Evolutionary conservation across 192 early-diverging fungal genomes (phyloP).

Genomic region (Backusella parvicylindrica): DNA sequence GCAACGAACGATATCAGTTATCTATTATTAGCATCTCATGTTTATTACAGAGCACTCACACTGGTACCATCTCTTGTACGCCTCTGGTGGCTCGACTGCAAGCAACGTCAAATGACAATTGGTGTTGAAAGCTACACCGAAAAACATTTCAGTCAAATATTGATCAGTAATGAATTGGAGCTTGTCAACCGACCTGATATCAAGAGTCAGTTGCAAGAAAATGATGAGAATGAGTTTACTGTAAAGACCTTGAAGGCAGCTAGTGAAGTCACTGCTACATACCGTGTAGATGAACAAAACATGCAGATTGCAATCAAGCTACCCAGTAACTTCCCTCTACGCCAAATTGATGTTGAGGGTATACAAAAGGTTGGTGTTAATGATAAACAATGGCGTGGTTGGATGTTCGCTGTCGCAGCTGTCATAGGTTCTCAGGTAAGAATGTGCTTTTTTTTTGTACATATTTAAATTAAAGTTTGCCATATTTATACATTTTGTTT

Average conservation of each 20-base stretch:
- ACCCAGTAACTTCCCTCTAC: slow-evolving; percentile 67
- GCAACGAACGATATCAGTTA: slow-evolving; percentile 49
- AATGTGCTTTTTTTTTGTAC: slow-evolving; percentile 47
- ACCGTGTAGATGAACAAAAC: slow-evolving; percentile 74
- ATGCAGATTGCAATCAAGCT: slow-evolving; percentile 73
- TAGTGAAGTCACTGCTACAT: slow-evolving; percentile 68
- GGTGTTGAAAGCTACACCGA: slow-evolving; percentile 78
- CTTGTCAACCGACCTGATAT: slow-evolving; percentile 47
- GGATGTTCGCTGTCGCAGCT: slow-evolving; percentile 53
- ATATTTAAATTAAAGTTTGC: neutral
- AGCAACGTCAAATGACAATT: slow-evolving; percentile 68
- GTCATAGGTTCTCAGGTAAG: slow-evolving; percentile 43
- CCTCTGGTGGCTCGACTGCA: slow-evolving; percentile 80
- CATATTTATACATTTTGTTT: neutral
- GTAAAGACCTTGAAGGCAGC: slow-evolving; percentile 59
- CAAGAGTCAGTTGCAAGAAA: slow-evolving; percentile 30
- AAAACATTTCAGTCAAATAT: slow-evolving; percentile 58
- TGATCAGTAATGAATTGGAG: slow-evolving; percentile 62
- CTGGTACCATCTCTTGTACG: slow-evolving; percentile 66
- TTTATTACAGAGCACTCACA: slow-evolving; percentile 63
- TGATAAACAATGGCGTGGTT: slow-evolving; percentile 62
- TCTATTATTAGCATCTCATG: slow-evolving; percentile 65
- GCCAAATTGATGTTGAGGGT: slow-evolving; percentile 66
- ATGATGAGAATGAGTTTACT: slow-evolving; percentile 56
- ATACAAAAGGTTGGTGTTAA: slow-evolving; percentile 62